phyloP scores from a whole-genome alignment of 2,329 filamentous ascomycete genomes.

The Didymella keratinophila region DNA sequence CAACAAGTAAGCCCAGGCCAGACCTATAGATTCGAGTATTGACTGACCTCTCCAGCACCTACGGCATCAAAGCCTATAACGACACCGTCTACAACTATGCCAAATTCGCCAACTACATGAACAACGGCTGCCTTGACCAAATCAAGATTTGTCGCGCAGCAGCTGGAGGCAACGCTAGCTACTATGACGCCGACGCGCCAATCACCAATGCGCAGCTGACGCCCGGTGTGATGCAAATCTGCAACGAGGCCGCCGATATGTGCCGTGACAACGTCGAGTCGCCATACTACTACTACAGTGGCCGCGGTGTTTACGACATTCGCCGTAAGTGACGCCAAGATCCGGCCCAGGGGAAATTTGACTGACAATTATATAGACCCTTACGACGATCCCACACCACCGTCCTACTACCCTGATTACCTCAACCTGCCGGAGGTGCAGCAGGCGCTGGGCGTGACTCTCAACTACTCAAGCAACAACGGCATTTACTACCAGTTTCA shows the following conservation, averaged over 20 bases:
- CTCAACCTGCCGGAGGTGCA: slow-evolving; percentile 68
- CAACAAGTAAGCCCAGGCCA: slow-evolving; percentile 45
- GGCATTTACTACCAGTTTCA: slow-evolving; percentile 62
- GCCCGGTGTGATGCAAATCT: slow-evolving; percentile 51
- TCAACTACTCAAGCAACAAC: slow-evolving; percentile 65
- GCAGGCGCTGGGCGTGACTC: slow-evolving; percentile 66
- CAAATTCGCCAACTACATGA: slow-evolving; percentile 62
- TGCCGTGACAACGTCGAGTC: slow-evolving; percentile 66
- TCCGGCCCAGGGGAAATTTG: no score
- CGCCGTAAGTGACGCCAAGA: slow-evolving; percentile 32
- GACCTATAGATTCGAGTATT: neutral
- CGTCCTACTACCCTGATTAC: slow-evolving; percentile 53
- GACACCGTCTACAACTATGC: slow-evolving; percentile 67
- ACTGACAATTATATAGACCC: neutral
- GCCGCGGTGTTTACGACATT: slow-evolving; percentile 62
- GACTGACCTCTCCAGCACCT: slow-evolving; percentile 47
- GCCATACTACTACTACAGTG: slow-evolving; percentile 63
- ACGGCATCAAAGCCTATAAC: slow-evolving; percentile 63
- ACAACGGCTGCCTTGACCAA: slow-evolving; percentile 57
- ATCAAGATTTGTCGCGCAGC: slow-evolving; percentile 62
- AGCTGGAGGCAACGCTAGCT: slow-evolving; percentile 46
- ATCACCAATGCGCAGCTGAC: slow-evolving; percentile 40
- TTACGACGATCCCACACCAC: slow-evolving; percentile 66
- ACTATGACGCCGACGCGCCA: slow-evolving; percentile 28
- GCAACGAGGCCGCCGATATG: slow-evolving; percentile 62